These are phyloP conservation scores for Globisporangium carolinianum DNA, from an alignment of 352 stramenopile genomes.

Conservation along the genomic window DNA sequence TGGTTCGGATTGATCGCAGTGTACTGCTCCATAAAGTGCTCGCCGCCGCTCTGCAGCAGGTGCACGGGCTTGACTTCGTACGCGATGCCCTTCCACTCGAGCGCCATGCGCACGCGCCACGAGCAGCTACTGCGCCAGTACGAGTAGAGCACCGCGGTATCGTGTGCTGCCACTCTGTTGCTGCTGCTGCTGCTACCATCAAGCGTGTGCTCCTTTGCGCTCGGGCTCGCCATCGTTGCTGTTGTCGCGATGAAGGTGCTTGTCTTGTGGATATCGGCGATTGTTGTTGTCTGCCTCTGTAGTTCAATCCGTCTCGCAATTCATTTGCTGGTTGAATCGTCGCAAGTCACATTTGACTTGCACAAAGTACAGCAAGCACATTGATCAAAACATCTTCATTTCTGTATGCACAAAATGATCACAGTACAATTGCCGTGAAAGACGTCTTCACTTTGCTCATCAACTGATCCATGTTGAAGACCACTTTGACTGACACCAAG, in stretches of 20 bases:
- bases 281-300: too few relatives aligned
- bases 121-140: slow-evolving; percentile 88
- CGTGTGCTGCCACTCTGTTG: slow-evolving; percentile 2
- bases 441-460: background rate
- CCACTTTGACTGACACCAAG: background rate
- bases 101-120: slow-evolving; percentile 85
- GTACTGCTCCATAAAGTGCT: slow-evolving; percentile 49
- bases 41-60: slow-evolving; percentile 45
- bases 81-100: slow-evolving; percentile 80
- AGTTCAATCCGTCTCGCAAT: too few relatives aligned
- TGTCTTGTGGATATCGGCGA: too few relatives aligned
- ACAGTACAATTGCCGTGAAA: background rate
- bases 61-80: slow-evolving; percentile 80
- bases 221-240: slow-evolving; percentile 10
- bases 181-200: background rate
- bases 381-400: background rate
- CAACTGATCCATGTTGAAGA: background rate
- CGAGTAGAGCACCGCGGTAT: slow-evolving; percentile 56
- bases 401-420: background rate
- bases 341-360: too few relatives aligned
- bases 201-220: slow-evolving; percentile 4
- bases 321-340: background rate
- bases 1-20: slow-evolving; percentile 66
- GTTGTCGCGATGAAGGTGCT: background rate
- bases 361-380: too few relatives aligned